Conservation (phyloP, 2,329 filamentous ascomycete genomes). For the Bipolaris sorokiniana region DNA sequence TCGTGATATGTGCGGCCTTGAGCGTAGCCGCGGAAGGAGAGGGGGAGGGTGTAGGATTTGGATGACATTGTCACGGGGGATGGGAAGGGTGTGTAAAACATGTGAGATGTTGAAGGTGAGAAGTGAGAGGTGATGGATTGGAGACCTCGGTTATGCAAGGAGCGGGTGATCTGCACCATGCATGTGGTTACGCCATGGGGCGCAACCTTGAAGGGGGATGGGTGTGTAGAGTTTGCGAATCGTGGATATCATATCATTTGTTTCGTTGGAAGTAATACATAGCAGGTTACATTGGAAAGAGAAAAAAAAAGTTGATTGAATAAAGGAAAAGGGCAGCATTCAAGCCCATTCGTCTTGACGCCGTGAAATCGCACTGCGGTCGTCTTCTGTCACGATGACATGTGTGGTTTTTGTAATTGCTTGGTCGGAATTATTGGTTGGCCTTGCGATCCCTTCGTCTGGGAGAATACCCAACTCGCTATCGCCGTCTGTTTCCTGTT, state of each 20-base stretch:
- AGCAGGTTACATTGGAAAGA: constrained; percentile 3
- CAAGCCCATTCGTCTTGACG: constrained; percentile 19
- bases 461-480: constrained; percentile 28
- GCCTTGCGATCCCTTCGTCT: background rate
- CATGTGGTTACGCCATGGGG: too few relatives aligned
- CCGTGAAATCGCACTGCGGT: constrained; percentile 11
- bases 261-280: background rate
- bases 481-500: constrained; percentile 21
- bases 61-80: constrained; percentile 20
- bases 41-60: constrained; percentile 43
- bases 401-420: constrained; percentile 25
- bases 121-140: background rate
- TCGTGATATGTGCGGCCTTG: constrained; percentile 56
- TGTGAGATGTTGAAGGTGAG: background rate
- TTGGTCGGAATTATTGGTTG: constrained; percentile 5
- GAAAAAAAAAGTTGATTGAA: background rate
- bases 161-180: too few relatives aligned
- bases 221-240: too few relatives aligned
- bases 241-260: too few relatives aligned
- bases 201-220: too few relatives aligned
- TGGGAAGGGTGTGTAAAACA: background rate
- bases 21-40: constrained; percentile 56
- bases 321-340: constrained; percentile 4
- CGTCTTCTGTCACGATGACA: constrained; percentile 19
- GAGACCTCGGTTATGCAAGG: constrained; percentile 8